phyloP scores from a whole-genome alignment of 2,329 filamentous ascomycete genomes.

The Leptographium radiaticola region DNA sequence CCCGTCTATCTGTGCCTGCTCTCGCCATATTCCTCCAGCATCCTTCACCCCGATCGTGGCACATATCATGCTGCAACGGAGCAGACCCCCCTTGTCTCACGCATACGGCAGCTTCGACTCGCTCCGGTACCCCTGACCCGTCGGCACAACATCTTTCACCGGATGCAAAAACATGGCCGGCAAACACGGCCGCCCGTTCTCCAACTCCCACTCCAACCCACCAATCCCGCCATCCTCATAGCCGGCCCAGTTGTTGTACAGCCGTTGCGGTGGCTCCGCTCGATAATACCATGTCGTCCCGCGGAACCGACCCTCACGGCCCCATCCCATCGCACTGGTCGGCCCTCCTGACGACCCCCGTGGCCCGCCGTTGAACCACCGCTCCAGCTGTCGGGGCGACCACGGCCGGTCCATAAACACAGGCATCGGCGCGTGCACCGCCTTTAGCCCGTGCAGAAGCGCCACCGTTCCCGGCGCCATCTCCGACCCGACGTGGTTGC shows the following conservation, averaged over 20 bases:
- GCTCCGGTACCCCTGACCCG: conserved; percentile 28
- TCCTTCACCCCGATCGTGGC: no score
- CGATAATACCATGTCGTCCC: conserved; percentile 51
- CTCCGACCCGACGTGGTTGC: conserved; percentile 66
- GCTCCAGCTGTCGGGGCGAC: conserved; percentile 38
- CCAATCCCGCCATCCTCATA: conserved; percentile 42
- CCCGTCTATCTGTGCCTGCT: not conserved
- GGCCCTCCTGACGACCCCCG: conserved; percentile 35
- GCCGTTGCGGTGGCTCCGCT: conserved; percentile 39
- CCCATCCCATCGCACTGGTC: conserved; percentile 46
- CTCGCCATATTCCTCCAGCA: not conserved
- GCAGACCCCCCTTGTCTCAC: not conserved
- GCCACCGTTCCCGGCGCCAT: conserved; percentile 66
- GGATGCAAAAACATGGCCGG: conserved; percentile 47
- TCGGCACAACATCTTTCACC: conserved; percentile 43
- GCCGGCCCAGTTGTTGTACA: conserved; percentile 53
- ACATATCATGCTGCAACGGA: no score
- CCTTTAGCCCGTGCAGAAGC: conserved; percentile 66
- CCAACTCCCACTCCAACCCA: conserved; percentile 41
- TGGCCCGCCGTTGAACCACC: conserved; percentile 47
- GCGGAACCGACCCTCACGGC: conserved; percentile 41
- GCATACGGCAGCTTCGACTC: conserved; percentile 26
- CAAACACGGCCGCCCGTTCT: conserved; percentile 42
- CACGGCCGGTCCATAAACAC: conserved; percentile 69
- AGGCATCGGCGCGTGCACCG: conserved; percentile 65